Base-by-base conservation (phyloP, 805 yeast genomes). In the Pichia eremophila region DNA sequence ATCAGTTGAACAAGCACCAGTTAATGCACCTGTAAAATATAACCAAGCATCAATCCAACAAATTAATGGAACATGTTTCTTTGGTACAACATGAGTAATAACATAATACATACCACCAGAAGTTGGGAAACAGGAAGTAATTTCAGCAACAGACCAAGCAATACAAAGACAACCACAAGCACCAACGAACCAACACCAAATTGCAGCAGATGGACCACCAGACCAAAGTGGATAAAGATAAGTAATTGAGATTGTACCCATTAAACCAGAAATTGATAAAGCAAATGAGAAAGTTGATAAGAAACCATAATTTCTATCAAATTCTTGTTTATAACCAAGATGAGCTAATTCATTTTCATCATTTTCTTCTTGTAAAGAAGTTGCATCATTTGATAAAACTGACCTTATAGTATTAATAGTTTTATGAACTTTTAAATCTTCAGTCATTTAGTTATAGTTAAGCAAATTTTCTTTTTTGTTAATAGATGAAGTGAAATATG, bases 201-300 rank as follows among this genome's bases (percentile, higher is more conserved):
- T 75, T 18, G 72, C 71, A 2, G 79, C 73, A n/a, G 80, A 80
- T 9, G 84, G 78, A 4, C 85, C 86, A 14, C 81, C 79, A 9
- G 77, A 64, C 56, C 60, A 60, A 36, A 73, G 58, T 9, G 78
- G 78, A 53, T 73, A 74, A 46, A 62, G 46, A 41, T 72, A 66
- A 10, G 81, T 77, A 34, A 81, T 76, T 11, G 83, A 69, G 34
- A 79, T 73, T 39, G 83, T 77, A 14, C 85, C 85, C 62, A 79
- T 72, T 42, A 80, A 67, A 18, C 85, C 85, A 61, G 82, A 80
- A 53, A 79, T 78, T 29, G 82, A 75, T 40, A 78, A 73, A 4
- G 84, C 84, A 53, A 79, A 79, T 4, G 83, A 81, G 54, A 76
- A 79, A 11, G 82, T 81, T 41, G 81, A 78, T 41, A 78, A 54